Conservation (phyloP, 1,284 basidiomycete genomes). For the Mycosarcoma maydis region DNA sequence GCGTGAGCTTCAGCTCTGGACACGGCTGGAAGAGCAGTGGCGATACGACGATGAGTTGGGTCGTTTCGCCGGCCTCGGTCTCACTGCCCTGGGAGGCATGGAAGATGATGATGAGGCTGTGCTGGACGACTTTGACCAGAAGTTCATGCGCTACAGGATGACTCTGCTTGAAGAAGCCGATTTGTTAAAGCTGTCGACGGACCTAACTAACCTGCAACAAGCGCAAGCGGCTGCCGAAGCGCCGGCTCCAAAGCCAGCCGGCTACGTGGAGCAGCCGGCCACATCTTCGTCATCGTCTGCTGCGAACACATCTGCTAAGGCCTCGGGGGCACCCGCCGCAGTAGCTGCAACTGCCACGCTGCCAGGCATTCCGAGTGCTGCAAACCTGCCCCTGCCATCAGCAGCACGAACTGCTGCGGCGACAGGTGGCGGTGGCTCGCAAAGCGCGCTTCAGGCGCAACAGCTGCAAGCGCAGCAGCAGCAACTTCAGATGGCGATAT, state of each 20-base stretch:
- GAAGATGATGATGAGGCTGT: slow-evolving; percentile 66
- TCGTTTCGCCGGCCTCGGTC: slow-evolving; percentile 63
- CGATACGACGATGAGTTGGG: slow-evolving; percentile 65
- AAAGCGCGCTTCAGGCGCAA: slow-evolving; percentile 37
- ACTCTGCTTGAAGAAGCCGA: slow-evolving; percentile 63
- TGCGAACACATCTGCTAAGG: slow-evolving; percentile 18
- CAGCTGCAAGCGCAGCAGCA: slow-evolving; percentile 38
- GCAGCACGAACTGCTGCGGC: slow-evolving; percentile 35
- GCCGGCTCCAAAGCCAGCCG: slow-evolving; percentile 45
- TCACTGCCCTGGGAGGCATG: slow-evolving; percentile 64
- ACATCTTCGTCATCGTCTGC: slow-evolving; percentile 13
- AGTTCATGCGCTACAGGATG: slow-evolving; percentile 66
- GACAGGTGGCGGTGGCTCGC: slow-evolving; percentile 32
- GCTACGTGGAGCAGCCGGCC: slow-evolving; percentile 42
- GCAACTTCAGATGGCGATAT: slow-evolving; percentile 42
- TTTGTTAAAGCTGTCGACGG: slow-evolving; percentile 62
- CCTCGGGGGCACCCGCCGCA: slow-evolving; percentile 12
- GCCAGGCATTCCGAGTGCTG: slow-evolving; percentile 23
- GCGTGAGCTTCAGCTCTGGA: slow-evolving; percentile 37
- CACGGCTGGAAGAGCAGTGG: slow-evolving; percentile 58
- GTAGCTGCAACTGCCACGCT: slow-evolving; percentile 25
- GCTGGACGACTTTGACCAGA: slow-evolving; percentile 65
- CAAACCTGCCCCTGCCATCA: slow-evolving; percentile 32
- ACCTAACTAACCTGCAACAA: slow-evolving; percentile 63
- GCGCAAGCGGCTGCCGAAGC: slow-evolving; percentile 61